Evolutionary conservation across 2,329 filamentous ascomycete genomes (phyloP), one percentile per base, ranked within the genome.

Genomic region (Botryosphaeria agaves): DNA sequence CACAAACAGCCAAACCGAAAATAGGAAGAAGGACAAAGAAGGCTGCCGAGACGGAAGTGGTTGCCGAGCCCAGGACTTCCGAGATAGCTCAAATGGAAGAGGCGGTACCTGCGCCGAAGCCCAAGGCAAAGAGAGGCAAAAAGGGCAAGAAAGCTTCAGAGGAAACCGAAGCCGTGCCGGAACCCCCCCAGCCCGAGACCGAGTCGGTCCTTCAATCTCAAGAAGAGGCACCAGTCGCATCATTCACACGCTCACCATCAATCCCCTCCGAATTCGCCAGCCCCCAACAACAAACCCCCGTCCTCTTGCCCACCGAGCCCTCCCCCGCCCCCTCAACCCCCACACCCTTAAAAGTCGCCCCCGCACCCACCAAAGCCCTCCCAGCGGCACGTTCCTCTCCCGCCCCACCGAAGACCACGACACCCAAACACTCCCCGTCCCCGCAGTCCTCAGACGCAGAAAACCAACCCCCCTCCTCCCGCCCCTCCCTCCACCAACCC

Each of bases 371-470:
- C 28, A 18, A 18, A 6, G n/a, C 15, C 9, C 17, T 11, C 19
- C 34, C 32, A 9, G 31, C 40, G 7, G 33, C 32, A n/a, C 31
- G 37, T 19, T 30, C 32, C 12, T 41, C 39, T 7, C 21, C 28
- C 6, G 12, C 28, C 34, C 17, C 32, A 26, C 15, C 37, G 40
- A 18, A 32, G 36, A 62, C 61, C 1, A 59, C 65, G 1, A 59
- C 58, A 0, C 55, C 59, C 2, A 67, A 70, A 1, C 74, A 72
- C 0, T 79, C 76, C 0, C 66, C 67, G 12, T 79, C 78, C 1
- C 75, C 75, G 0, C 78, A 82, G 41, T 76, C 78, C 1, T 85
- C 80, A 0, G 76, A 89, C 46, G 77, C 76, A 0, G 81, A 89
- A 49, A 87, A 87, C 41, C 72, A 69, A 28, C 78, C 78, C 1